Base-by-base conservation (phyloP, 2,329 filamentous ascomycete genomes). In the Cladosporium sp. region DNA sequence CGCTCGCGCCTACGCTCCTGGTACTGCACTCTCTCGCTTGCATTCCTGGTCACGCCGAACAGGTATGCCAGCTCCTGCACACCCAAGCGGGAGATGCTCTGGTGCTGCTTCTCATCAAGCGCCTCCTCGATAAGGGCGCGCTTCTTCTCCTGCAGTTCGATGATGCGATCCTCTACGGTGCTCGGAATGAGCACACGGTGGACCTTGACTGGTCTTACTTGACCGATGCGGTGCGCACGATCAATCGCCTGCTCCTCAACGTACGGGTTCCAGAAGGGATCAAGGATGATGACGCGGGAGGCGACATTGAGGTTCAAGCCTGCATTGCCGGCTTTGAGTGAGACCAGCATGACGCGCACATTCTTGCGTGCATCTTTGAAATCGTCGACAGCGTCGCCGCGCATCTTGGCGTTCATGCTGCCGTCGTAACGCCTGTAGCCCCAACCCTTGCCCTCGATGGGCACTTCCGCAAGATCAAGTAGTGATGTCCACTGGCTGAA, bases 181-280 rank as follows among this genome's bases (percentile, higher is more conserved):
- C 86, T 84, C 70, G 88, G 77, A 8, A 94, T 87, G 3, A 97
- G 80, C 26, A 97, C 85, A 4, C 92, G 89, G 75, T 97, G 92
- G 1, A 97, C 89, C 64, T 88, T 84, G 5, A 97, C 93, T 8
- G 88, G 81, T 4, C 84, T 84, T 69, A 83, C 80, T 79, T 97
- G 93, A 0, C 93, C 93, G 70, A 97, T 93, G 11, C 93, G 90
- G 77, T 97, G 90, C 2, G 93, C 91, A 25, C 93, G 90, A 76
- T 96, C 93, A 59, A 97, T 89, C 4, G 93, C 93, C 78, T 97
- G 93, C 78, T 93, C 92, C 79, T 97, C 93, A 58, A 96, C 90
- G 74, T 90, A 96, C 0, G 93, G 93, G 69, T 97, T 97, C 92
- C 92, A 97, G 80, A 96, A 96, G 0, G 93, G 93, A 75, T 97